Evolutionary conservation across 305 asterid species (phyloP).

Genomic region (Fraxinus ornus): DNA sequence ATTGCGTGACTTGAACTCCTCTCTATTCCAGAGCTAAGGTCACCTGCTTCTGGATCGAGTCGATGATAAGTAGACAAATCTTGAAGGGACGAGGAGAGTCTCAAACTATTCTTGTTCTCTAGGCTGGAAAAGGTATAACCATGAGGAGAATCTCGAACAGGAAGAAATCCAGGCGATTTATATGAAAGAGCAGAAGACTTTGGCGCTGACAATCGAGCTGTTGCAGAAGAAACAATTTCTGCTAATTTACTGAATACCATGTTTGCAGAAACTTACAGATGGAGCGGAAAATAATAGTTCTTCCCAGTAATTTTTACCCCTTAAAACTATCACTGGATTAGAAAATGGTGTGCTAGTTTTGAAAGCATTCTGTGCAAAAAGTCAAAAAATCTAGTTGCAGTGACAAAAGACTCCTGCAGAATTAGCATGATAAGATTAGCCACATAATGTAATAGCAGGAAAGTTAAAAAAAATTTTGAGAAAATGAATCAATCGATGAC

Average conservation of each 20-base stretch:
- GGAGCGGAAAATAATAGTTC: constrained; percentile 26
- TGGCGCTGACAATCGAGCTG: constrained; percentile 49
- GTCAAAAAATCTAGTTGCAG: constrained; percentile 6
- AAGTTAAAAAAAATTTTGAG: neutral
- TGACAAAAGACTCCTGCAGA: constrained; percentile 25
- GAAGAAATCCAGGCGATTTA: constrained; percentile 59
- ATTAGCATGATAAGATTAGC: constrained; percentile 21
- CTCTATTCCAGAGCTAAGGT: constrained; percentile 35
- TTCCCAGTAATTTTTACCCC: constrained; percentile 14
- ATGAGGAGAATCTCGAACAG: constrained; percentile 45
- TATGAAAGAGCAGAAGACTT: constrained; percentile 50
- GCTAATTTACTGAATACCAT: constrained; percentile 66
- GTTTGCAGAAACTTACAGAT: constrained; percentile 29
- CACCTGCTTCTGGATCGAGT: constrained; percentile 60
- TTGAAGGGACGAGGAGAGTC: constrained; percentile 84
- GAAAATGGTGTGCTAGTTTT: neutral
- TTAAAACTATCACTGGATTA: constrained; percentile 16
- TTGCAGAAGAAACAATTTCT: constrained; percentile 52
- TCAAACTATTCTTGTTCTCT: constrained; percentile 55
- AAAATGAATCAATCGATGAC: neutral
- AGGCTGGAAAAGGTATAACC: constrained; percentile 36
- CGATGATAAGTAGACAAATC: constrained; percentile 71
- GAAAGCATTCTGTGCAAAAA: constrained; percentile 18
- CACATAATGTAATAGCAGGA: constrained; percentile 10
- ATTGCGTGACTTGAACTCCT: constrained; percentile 37